These are phyloP conservation scores for Aspergillus bombycis DNA, from an alignment of 2,329 filamentous ascomycete species.

Conservation along the genomic window DNA sequence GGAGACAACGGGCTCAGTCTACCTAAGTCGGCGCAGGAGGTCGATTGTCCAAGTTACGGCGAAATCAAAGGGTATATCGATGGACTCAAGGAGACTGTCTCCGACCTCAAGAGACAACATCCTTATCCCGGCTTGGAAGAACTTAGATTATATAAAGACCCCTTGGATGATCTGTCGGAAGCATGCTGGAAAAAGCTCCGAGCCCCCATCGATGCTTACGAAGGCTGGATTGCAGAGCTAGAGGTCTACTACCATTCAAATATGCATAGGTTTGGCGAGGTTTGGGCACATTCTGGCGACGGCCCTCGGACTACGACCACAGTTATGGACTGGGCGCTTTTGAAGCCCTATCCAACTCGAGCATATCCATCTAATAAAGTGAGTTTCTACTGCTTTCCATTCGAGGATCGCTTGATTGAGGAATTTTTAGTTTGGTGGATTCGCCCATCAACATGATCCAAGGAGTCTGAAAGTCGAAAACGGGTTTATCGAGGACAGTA, in stretches of 20 bases:
- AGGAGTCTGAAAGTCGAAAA: neutral
- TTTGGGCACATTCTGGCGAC: neutral
- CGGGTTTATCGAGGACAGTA: neutral
- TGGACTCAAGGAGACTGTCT: neutral
- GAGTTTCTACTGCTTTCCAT: neutral
- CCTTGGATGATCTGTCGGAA: neutral
- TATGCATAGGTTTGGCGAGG: neutral
- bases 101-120: neutral
- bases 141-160: neutral
- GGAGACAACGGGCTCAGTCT: neutral
- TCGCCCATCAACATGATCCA: neutral
- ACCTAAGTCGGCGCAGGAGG: neutral
- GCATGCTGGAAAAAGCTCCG: neutral
- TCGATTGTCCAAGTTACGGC: neutral
- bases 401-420: neutral
- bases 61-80: neutral
- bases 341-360: neutral
- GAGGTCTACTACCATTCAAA: neutral
- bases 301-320: neutral
- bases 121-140: neutral
- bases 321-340: neutral
- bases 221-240: neutral
- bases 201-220: neutral
- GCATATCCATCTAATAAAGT: neutral
- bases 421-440: neutral